phyloP scores from a whole-genome alignment of 345 rosid genomes.

The Bruguiera parviflora region DNA sequence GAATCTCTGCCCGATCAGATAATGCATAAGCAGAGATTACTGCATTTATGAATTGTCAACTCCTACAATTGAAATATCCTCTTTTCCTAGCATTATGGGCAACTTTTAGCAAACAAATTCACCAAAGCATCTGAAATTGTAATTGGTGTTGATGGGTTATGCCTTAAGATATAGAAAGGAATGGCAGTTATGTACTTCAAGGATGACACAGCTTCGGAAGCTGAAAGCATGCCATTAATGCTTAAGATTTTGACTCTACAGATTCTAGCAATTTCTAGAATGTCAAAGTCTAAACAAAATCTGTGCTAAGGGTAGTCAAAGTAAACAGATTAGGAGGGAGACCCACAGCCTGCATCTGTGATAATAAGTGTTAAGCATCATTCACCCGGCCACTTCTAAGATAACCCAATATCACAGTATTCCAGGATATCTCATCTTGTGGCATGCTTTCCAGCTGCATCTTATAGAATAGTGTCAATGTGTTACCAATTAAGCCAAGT shows the following conservation, averaged over 20 bases:
- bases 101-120: constrained; percentile 67
- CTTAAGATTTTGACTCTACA: constrained; percentile 45
- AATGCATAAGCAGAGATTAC: constrained; percentile 50
- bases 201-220: constrained; percentile 41
- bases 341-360: constrained; percentile 53
- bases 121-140: constrained; percentile 45
- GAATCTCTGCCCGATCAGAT: constrained; percentile 42
- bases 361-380: constrained; percentile 60
- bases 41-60: constrained; percentile 44
- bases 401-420: constrained; percentile 54
- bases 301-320: constrained; percentile 58
- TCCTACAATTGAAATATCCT: constrained; percentile 37
- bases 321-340: constrained; percentile 45
- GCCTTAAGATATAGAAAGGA: constrained; percentile 54
- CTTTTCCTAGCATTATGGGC: constrained; percentile 48
- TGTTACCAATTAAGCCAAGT: constrained; percentile 48
- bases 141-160: constrained; percentile 24
- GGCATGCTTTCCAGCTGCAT: constrained; percentile 72
- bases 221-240: constrained; percentile 48
- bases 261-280: constrained; percentile 55
- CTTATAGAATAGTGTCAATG: constrained; percentile 59
- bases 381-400: constrained; percentile 45
- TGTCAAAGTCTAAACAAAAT: constrained; percentile 43
- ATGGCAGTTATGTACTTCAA: constrained; percentile 46
- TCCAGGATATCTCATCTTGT: constrained; percentile 64